Conservation (phyloP, 2,329 filamentous ascomycete genomes). For the Botryotinia convoluta region DNA sequence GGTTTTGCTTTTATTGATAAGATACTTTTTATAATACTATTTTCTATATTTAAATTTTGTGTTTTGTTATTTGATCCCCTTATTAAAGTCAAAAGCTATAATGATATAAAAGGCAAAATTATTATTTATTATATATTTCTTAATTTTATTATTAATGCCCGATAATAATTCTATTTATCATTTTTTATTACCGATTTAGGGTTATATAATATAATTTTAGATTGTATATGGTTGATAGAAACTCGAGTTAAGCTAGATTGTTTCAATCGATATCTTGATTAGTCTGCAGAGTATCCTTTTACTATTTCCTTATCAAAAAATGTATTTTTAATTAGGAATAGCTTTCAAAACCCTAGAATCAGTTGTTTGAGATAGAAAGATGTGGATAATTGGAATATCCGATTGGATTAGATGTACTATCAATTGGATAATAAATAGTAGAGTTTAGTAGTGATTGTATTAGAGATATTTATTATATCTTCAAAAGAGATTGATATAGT, state of each 20-base stretch:
- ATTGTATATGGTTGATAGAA: accelerated
- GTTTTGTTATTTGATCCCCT: accelerated
- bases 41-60: neutral
- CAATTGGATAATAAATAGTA: accelerated
- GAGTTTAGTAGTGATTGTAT: too few species aligned
- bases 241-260: accelerated
- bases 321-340: too few species aligned
- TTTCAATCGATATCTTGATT: too few species aligned
- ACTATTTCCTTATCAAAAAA: too few species aligned
- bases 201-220: too few species aligned
- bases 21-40: neutral
- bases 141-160: too few species aligned
- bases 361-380: accelerated
- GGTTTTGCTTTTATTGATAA: neutral
- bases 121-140: too few species aligned
- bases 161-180: too few species aligned
- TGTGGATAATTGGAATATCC: accelerated
- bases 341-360: accelerated
- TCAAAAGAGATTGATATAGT: too few species aligned
- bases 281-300: accelerated
- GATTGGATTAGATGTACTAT: accelerated
- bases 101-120: neutral
- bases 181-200: too few species aligned
- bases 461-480: too few species aligned
- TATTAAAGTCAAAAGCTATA: neutral